Evolutionary conservation across 1,139 yeast genomes (phyloP), one percentile per base, ranked within the genome.

Genomic region (Lodderomyces jiufengensis): DNA sequence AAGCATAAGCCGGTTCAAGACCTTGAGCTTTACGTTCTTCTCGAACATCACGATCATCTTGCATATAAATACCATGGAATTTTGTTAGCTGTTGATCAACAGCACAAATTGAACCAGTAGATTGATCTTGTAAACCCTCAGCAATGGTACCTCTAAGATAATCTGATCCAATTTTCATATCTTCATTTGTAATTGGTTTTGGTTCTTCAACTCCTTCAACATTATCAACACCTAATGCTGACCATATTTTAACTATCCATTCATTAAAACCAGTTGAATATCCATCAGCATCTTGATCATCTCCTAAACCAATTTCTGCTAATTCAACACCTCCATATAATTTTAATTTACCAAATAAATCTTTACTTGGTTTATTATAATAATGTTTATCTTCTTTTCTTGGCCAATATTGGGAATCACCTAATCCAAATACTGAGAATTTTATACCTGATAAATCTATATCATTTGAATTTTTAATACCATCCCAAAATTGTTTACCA

Each of bases 61-160:
- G 98, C 95, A 90, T 88, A 61, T 92, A 92, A 48, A 90, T 88
- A 64, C 98, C 98, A 59, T 92, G 97, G 77, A 92, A 92, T 63
- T 92, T 92, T 48, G 97, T 88, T 59, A 92, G 66, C 64, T 88
- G 97, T 65, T 88, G 95, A 61, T 88, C 97, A 41, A 77, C 78
- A n/a, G 97, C 94, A 48, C 84, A 75, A 48, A 92, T 85, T 11
- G 96, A 90, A 47, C 97, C 97, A 13, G 97, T 90, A 3, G 90
- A 73, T 46, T 76, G 73, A 57, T 92, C 97, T 39, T 63, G 57
- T 45, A 92, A 74, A 21, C 90, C 97, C 59, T 84, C 95, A 26
- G 78, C 94, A 60, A 92, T 90, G 1, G 95, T 87, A 54, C 97
- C 98, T 63, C 97, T 82, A 51, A 92, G 73, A 65, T 66, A 92